A percentile compares a stretch with the other conserved stretches of the same genome.
These are phyloP conservation scores for Fraxinus angustifolia DNA, from an alignment of 305 asterid genomes.

Conservation along the genomic window DNA sequence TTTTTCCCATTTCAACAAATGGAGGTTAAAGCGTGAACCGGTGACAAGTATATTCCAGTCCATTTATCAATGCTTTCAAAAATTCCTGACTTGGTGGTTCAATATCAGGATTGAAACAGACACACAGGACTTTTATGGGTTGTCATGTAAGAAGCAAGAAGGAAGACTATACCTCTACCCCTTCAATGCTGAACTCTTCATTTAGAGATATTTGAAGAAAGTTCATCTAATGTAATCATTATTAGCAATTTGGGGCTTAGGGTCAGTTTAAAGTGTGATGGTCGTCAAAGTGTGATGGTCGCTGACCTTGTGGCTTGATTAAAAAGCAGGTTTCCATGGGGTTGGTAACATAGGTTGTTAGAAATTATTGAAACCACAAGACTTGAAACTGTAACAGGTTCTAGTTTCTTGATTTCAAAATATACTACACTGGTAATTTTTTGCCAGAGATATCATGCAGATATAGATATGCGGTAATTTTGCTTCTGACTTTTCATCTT, in stretches of 20 bases:
- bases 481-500: not conserved
- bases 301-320: not conserved
- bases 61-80: conserved; percentile 73
- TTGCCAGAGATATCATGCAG: not conserved
- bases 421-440: not conserved
- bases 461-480: not conserved
- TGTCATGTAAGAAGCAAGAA: not conserved
- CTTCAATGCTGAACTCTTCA: not conserved
- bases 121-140: not conserved
- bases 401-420: not conserved
- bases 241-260: not conserved
- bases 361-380: not conserved
- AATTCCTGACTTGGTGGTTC: conserved; percentile 67
- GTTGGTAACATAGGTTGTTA: not conserved
- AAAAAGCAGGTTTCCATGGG: not conserved
- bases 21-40: conserved; percentile 51
- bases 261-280: not conserved
- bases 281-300: not conserved
- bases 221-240: not conserved
- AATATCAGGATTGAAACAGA: conserved; percentile 47
- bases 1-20: not conserved
- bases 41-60: conserved; percentile 74
- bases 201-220: not conserved
- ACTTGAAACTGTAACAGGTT: not conserved
- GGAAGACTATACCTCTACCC: not conserved